phyloP scores from a whole-genome alignment of 23 red algal genomes.

The Agarophyton chilense region DNA sequence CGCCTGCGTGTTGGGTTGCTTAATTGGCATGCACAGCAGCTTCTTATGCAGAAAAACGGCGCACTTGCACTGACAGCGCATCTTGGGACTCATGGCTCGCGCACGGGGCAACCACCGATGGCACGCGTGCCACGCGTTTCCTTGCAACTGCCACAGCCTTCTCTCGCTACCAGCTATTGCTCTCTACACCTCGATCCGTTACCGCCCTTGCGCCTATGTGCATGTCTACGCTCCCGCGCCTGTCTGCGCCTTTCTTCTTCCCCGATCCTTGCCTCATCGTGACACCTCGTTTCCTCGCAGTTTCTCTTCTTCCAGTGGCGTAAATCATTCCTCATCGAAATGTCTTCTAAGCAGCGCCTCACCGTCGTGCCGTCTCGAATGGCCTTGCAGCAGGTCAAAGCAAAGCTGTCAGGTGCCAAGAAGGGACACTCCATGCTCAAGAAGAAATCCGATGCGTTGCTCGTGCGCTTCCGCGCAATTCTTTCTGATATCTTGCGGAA shows the following conservation, averaged over 20 bases:
- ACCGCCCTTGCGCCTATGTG: background rate
- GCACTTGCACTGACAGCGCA: background rate
- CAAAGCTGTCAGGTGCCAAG: constrained; percentile 76
- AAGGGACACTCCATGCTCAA: constrained; percentile 98
- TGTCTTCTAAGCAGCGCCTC: constrained; percentile 72
- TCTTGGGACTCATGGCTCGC: background rate
- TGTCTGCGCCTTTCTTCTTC: background rate
- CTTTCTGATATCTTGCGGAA: constrained; percentile 86
- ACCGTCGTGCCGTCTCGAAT: constrained; percentile 98
- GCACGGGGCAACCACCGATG: background rate
- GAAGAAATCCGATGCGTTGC: constrained; percentile 96
- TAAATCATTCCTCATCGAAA: background rate
- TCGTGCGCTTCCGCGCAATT: constrained; percentile 94
- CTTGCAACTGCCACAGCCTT: background rate
- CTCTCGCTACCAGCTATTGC: background rate
- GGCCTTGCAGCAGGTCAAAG: constrained; percentile 98
- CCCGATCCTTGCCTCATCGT: background rate
- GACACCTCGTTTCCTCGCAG: background rate
- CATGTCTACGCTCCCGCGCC: background rate
- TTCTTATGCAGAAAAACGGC: too few species aligned
- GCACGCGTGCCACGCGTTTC: background rate
- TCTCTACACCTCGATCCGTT: constrained; percentile 16
- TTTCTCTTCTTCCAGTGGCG: background rate
- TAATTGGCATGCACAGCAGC: too few species aligned
- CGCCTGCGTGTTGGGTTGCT: background rate